Base-by-base conservation (phyloP, 768 basidiomycete species). In the Tulasnella sp. region DNA sequence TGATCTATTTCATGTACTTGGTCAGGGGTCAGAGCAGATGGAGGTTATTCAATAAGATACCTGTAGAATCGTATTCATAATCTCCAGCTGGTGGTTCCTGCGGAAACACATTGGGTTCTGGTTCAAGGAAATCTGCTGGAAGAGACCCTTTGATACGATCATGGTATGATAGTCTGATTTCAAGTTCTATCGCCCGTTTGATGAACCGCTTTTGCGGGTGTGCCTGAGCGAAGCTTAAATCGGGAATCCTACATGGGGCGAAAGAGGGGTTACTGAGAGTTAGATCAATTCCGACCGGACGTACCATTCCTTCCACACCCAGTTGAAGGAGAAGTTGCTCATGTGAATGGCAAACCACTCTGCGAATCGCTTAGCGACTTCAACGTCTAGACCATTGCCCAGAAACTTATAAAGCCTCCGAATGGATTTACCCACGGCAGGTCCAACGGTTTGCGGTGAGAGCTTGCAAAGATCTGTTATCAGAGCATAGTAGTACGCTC, bases 251-350 rank as follows among this genome's bases (percentile, higher is more conserved):
- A 47, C 5, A 57, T 4, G 27, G 10, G 39, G 22, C 7, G 16
- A 29, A 45, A 45, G 42, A 43, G 4, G 45, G 7, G 25, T 31
- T 8, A 13, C 39, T 49, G 10, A 25, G 7, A 49, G 3, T 12
- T 29, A 13, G 34, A 13, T 13, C 9, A 24, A 48, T 1, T 16
- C 12, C 1, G 33, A 39, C 31, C 22, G 13, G 4, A 66, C 79
- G 39, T 45, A 91, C 93, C 95, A 99, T 73, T 98, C 95, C 61
- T 89, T 92, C 95, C 95, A 99, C 12, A 95, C 89, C 95, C 95
- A 98, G 60, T 83, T 80, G 67, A 96, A 99, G 22, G 81, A 83
- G 64, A 96, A 99, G 67, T 99, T 99, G 58, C 88, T 92, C 80
- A 99, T 83, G 60, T 99, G 95, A 2, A 85, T 73, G 2, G 88